Evolutionary conservation across 257 asterid species (phyloP).

Genomic region (Solanum dulcamara): DNA sequence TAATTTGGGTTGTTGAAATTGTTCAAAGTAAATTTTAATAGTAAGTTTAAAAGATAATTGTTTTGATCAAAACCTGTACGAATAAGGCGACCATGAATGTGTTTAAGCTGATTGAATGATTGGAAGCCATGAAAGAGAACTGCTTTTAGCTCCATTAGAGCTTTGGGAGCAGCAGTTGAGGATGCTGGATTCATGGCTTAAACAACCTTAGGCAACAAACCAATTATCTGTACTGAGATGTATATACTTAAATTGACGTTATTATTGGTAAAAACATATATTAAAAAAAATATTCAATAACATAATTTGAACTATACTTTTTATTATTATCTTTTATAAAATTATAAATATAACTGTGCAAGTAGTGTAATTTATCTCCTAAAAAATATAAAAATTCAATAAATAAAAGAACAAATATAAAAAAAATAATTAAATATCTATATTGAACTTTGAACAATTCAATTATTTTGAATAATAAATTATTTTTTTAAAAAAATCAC

Average conservation of each 20-base stretch:
- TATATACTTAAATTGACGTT: not conserved
- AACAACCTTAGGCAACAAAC: not conserved
- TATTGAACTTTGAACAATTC: no score
- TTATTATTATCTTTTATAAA: no score
- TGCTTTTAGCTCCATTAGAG: constrained; percentile 13
- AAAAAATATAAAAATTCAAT: no score
- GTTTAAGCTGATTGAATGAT: constrained; percentile 30
- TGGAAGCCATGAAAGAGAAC: constrained; percentile 19
- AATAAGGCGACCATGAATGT: constrained; percentile 22
- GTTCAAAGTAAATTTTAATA: constrained; percentile 17
- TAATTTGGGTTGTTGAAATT: constrained; percentile 20
- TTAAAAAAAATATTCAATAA: no score
- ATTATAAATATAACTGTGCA: no score
- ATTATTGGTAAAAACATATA: no score
- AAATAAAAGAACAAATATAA: no score
- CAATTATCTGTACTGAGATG: not conserved
- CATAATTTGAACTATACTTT: no score
- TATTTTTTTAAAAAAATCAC: no score
- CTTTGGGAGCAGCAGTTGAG: not conserved
- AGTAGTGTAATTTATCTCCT: no score
- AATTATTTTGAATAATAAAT: no score
- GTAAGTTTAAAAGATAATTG: constrained; percentile 20
- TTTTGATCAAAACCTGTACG: constrained; percentile 16
- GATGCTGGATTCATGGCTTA: not conserved
- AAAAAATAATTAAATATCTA: no score